A percentile compares a stretch with the other conserved stretches of the same genome.
Evolutionary conservation across 2,329 filamentous ascomycete species (phyloP).

Genomic region (Fonsecaea erecta): DNA sequence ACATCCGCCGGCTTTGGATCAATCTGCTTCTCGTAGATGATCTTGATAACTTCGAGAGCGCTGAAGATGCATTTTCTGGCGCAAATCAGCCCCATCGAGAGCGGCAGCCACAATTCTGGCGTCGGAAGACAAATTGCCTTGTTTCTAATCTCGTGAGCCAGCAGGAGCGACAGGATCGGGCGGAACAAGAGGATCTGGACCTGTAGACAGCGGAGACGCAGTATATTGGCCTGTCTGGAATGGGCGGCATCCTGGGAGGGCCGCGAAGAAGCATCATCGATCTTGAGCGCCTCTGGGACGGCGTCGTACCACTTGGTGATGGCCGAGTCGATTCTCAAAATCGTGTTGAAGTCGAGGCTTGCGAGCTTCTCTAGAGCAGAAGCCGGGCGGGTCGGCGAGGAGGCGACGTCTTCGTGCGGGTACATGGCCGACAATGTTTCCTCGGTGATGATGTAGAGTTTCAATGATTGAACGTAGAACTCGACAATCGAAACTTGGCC

Average conservation of each 20-base stretch:
- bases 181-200: constrained; percentile 2
- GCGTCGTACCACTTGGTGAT: constrained; percentile 1
- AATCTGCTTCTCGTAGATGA: constrained; percentile 5
- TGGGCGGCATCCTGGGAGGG: too few relatives aligned
- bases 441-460: constrained; percentile 3
- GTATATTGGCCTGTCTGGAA: constrained; percentile 3
- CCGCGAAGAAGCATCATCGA: too few relatives aligned
- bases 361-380: not conserved
- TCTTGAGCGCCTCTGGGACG: not conserved
- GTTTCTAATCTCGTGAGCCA: not conserved
- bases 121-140: not conserved
- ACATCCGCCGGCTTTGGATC: not conserved
- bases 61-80: not conserved
- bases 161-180: not conserved
- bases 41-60: not conserved
- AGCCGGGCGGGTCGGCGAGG: not conserved
- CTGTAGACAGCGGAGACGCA: constrained; percentile 1
- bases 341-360: constrained; percentile 4
- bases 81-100: not conserved
- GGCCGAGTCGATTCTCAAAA: not conserved
- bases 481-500: not conserved
- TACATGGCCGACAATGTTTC: constrained; percentile 7
- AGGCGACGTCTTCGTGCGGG: not conserved
- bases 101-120: not conserved
- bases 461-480: constrained; percentile 7